Percentiles rank a stretch among this genome's conserved stretches.
These are phyloP conservation scores for Metschnikowia santaceciliae DNA, from an alignment of 805 yeast species.

Conservation along the genomic window DNA sequence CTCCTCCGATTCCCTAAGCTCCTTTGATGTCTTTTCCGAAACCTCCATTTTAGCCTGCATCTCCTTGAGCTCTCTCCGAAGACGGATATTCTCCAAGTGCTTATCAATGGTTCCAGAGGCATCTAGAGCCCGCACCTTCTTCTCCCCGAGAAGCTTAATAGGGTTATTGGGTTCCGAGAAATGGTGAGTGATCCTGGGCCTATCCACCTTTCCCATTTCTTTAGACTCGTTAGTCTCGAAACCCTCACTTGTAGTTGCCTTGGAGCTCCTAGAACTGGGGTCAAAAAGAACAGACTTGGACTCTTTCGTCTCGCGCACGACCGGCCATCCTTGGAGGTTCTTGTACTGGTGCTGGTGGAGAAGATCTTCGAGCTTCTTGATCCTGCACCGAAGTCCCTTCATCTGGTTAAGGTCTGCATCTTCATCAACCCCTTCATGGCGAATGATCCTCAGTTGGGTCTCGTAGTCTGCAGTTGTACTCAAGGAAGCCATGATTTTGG, in stretches of 20 bases:
- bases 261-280: neutral
- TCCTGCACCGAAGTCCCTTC: conserved; percentile 64
- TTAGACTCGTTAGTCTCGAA: no score
- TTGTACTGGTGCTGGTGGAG: conserved; percentile 69
- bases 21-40: neutral
- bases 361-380: conserved; percentile 71
- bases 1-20: neutral
- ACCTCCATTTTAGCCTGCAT: neutral
- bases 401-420: conserved; percentile 37
- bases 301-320: conserved; percentile 11
- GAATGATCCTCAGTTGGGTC: conserved; percentile 4
- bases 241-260: no score
- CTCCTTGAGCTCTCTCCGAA: conserved; percentile 26
- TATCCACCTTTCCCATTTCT: neutral
- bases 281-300: conserved; percentile 8
- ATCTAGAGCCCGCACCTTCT: conserved; percentile 19
- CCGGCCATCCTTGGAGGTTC: conserved; percentile 47
- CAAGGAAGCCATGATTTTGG: conserved; percentile 30
- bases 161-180: conserved; percentile 18
- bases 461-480: conserved; percentile 12
- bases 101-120: conserved; percentile 38
- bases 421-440: conserved; percentile 14
- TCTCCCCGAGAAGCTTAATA: conserved; percentile 21
- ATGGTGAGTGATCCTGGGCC: neutral
- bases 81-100: conserved; percentile 39